phyloP scores from a whole-genome alignment of 805 yeast species.

The Kluyveromyces siamensis region DNA sequence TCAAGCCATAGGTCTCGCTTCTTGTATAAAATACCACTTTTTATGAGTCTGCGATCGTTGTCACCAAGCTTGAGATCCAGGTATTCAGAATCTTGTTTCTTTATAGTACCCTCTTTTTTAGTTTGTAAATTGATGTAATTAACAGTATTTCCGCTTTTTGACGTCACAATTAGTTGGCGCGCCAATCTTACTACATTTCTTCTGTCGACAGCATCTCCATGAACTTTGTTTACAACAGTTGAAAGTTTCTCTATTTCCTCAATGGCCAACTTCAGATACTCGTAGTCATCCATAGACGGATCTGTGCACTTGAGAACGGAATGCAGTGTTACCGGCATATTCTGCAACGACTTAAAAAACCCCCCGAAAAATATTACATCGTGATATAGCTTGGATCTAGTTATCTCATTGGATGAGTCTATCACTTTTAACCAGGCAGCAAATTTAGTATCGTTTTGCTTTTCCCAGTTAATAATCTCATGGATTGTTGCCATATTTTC shows the following conservation, averaged over 20 bases:
- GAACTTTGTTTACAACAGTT: conserved; percentile 49
- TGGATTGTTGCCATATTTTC: conserved; percentile 51
- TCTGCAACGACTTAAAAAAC: conserved; percentile 44
- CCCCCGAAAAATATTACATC: conserved; percentile 51
- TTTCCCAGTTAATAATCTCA: conserved; percentile 42
- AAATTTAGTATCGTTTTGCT: conserved; percentile 35
- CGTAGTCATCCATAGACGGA: conserved; percentile 42
- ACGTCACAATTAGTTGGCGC: conserved; percentile 21
- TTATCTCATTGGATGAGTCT: conserved; percentile 39
- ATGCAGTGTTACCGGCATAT: conserved; percentile 52
- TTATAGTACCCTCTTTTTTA: neutral
- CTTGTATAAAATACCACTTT: conserved; percentile 48
- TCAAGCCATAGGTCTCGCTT: conserved; percentile 60
- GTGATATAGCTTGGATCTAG: conserved; percentile 35
- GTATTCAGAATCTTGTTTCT: conserved; percentile 14
- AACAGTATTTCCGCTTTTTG: conserved; percentile 16
- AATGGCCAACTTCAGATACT: conserved; percentile 43
- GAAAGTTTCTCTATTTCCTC: conserved; percentile 48
- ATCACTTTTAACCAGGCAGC: conserved; percentile 48
- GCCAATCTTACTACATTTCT: conserved; percentile 47
- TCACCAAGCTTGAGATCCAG: conserved; percentile 42
- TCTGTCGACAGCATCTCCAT: conserved; percentile 50
- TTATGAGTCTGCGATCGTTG: conserved; percentile 45
- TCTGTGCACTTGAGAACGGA: conserved; percentile 47
- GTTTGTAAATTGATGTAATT: conserved; percentile 18